Conservation (phyloP, 2,329 filamentous ascomycete species). For the Raffaelea deltoideospora region DNA sequence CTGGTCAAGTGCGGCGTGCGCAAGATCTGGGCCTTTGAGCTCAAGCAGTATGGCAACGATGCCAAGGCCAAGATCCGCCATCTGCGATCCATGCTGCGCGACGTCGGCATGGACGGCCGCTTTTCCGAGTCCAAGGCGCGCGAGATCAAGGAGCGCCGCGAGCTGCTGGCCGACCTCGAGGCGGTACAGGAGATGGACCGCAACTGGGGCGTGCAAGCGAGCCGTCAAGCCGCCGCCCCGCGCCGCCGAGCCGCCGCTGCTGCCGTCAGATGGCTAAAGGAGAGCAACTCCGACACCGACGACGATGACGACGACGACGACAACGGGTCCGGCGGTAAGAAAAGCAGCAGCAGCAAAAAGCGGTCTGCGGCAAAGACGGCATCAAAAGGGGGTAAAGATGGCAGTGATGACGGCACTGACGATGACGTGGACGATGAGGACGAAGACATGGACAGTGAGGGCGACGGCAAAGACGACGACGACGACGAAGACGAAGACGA, state of each 20-base stretch:
- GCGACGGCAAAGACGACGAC: constrained; percentile 11
- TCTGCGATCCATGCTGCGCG: constrained; percentile 61
- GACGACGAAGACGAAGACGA: constrained; percentile 16
- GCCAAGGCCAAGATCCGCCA: constrained; percentile 68
- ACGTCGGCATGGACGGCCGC: constrained; percentile 75
- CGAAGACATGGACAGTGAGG: constrained; percentile 6
- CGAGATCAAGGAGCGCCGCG: constrained; percentile 75
- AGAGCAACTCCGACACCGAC: constrained; percentile 19
- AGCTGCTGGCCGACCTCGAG: constrained; percentile 72
- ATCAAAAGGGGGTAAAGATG: too few relatives aligned
- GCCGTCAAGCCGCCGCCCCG: constrained; percentile 14
- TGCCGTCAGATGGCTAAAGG: constrained; percentile 20
- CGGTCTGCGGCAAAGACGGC: too few relatives aligned
- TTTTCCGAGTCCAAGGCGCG: constrained; percentile 74
- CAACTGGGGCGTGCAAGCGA: constrained; percentile 51
- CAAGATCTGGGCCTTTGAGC: constrained; percentile 79
- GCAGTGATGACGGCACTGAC: constrained; percentile 11
- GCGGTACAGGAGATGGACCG: constrained; percentile 69
- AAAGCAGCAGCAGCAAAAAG: too few relatives aligned
- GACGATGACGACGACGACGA: constrained; percentile 11
- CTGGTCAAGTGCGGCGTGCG: constrained; percentile 81
- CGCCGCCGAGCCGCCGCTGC: constrained; percentile 20
- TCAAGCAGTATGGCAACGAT: constrained; percentile 59
- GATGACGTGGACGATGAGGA: constrained; percentile 15
- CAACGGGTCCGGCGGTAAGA: too few relatives aligned